Percentiles rank a stretch among this genome's conserved stretches.
phyloP scores from a whole-genome alignment of 352 stramenopile species.

The Phytophthora sansomeana region DNA sequence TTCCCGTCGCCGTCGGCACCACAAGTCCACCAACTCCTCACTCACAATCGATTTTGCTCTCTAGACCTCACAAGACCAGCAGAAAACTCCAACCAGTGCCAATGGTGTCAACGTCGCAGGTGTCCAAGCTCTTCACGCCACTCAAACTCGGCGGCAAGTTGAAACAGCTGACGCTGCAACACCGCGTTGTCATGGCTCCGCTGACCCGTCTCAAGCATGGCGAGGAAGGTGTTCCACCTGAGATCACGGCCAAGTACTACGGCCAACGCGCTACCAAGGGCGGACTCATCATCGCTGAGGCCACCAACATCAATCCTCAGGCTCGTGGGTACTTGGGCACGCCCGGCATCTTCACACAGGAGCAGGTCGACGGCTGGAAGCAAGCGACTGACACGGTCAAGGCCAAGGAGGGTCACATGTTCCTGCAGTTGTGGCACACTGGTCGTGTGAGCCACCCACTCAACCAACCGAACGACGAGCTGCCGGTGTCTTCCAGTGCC shows the following conservation, averaged over 20 bases:
- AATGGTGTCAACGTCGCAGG: conserved; percentile 34
- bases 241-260: conserved; percentile 56
- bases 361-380: conserved; percentile 63
- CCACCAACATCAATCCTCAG: conserved; percentile 48
- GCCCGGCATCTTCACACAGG: conserved; percentile 56
- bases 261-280: conserved; percentile 44
- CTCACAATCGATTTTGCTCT: conserved; percentile 26
- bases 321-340: conserved; percentile 43
- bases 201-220: conserved; percentile 50
- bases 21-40: not conserved
- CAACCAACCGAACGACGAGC: conserved; percentile 49
- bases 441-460: conserved; percentile 40
- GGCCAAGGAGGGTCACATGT: conserved; percentile 40
- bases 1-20: not conserved
- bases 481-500: conserved; percentile 58
- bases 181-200: conserved; percentile 68
- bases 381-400: conserved; percentile 71
- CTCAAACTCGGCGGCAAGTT: conserved; percentile 40
- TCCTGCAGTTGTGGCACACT: conserved; percentile 46
- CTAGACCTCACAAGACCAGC: conserved; percentile 3
- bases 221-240: conserved; percentile 42
- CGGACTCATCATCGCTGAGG: conserved; percentile 65
- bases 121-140: conserved; percentile 42
- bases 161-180: conserved; percentile 50
- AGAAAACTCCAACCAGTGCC: not conserved